Evolutionary conservation across 371 early-diverging fungal genomes (phyloP), one percentile per base, ranked within the genome.

Genomic region (Thermomucor indicae-seudaticae): DNA sequence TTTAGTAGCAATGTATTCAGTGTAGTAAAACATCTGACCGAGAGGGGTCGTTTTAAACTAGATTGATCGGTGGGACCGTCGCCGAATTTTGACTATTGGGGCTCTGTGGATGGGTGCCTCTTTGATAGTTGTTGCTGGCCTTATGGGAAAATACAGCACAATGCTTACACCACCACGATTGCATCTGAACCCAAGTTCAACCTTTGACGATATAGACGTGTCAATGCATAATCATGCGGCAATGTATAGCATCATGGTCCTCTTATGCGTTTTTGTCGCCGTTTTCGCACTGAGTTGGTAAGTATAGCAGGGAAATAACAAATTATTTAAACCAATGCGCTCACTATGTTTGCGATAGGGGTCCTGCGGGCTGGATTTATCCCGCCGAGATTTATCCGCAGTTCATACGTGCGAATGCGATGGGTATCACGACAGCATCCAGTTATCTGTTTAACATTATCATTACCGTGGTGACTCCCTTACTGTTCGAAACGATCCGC

Each of bases 281-380:
- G 70, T 72, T 39, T 91, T 90, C 62, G 86, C 90, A 6, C 31
- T 60, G n/a, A 47, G 43, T 19, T 60, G 60, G 51, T 37, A 19
- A 37, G 37, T 37, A 11, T 11, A 5, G 10, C 19, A 16, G 37
- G 19, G 14, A 10, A 3, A 5, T 5, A 5, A 19, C 37, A 32
- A 16, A 19, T 37, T 37, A 16, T 16, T 37, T 4, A 37, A 37
- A 11, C 37, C 19, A 19, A 37, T 11, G 19, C 37, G 16, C 19
- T 39, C 29, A 29, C n/a, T n/a, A n/a, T n/a, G n/a, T n/a, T n/a
- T n/a, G n/a, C n/a, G n/a, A n/a, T n/a, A 41, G 90, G 91, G 92
- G 92, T 8, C 93, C 94, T 17, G 75, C 89, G 40, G 89, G 86
- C 24, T 95, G 94, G 95, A 83, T 89, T 54, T 90, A 90, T 65